Conservation (phyloP, 768 basidiomycete genomes). For the Cystobasidium onofrii region DNA sequence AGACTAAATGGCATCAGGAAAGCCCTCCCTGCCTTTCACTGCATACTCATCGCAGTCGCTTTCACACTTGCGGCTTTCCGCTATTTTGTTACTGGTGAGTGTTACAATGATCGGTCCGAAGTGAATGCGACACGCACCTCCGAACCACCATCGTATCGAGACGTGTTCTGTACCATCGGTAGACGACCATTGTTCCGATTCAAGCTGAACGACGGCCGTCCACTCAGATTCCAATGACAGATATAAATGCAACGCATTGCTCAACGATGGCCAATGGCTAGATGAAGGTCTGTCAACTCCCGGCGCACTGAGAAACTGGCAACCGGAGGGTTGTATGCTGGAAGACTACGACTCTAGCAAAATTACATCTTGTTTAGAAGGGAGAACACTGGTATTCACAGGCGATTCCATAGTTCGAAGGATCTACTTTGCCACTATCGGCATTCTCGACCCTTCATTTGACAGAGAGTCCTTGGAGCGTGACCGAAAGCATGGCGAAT, state of each 20-base stretch:
- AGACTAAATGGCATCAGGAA: neutral
- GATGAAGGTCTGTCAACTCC: constrained; percentile 50
- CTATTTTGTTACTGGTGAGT: constrained; percentile 36
- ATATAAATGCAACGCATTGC: constrained; percentile 61
- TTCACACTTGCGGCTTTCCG: constrained; percentile 35
- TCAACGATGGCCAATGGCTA: constrained; percentile 69
- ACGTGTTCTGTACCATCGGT: too few species aligned
- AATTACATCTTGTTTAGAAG: constrained; percentile 27
- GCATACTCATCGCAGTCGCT: constrained; percentile 36
- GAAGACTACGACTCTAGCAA: constrained; percentile 57
- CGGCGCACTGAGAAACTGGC: constrained; percentile 57
- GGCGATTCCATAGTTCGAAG: constrained; percentile 83
- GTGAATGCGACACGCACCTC: too few species aligned
- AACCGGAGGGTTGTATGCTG: constrained; percentile 78
- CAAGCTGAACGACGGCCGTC: neutral
- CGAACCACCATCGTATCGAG: too few species aligned
- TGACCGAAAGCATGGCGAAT: constrained; percentile 63
- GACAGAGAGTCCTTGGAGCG: neutral
- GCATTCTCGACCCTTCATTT: constrained; percentile 54
- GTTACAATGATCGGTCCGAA: too few species aligned
- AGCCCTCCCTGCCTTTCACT: constrained; percentile 16
- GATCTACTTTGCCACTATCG: constrained; percentile 55
- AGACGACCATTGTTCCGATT: too few species aligned
- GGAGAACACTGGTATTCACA: constrained; percentile 59
- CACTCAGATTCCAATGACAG: constrained; percentile 64